A percentile compares a stretch with the other conserved stretches of the same genome.
phyloP scores from a whole-genome alignment of 345 rosid genomes.

The Aethionema arabicum region DNA sequence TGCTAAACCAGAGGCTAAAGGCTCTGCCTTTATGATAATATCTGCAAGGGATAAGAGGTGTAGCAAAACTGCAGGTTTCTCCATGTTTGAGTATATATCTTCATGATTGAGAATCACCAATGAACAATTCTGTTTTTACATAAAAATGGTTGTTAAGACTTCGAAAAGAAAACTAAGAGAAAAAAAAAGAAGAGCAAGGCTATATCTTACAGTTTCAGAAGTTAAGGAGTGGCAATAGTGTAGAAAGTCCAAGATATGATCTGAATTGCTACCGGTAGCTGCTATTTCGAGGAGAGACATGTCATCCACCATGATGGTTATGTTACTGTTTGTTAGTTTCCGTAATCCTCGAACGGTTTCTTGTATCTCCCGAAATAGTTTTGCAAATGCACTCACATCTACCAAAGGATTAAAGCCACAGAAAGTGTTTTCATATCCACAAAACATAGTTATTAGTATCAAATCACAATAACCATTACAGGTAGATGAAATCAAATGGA shows the following conservation, averaged over 20 bases:
- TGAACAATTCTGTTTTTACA: constrained; percentile 66
- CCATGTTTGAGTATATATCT: constrained; percentile 64
- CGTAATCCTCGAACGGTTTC: constrained; percentile 45
- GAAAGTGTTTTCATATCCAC: background rate
- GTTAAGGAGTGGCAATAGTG: constrained; percentile 81
- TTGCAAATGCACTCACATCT: constrained; percentile 50
- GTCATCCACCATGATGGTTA: constrained; percentile 84
- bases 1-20: constrained; percentile 91
- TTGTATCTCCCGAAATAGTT: constrained; percentile 56
- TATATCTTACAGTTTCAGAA: constrained; percentile 63
- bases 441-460: background rate
- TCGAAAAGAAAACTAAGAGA: background rate
- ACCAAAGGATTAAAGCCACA: constrained; percentile 23
- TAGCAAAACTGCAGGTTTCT: constrained; percentile 49
- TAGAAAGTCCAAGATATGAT: constrained; percentile 66
- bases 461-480: background rate
- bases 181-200: background rate
- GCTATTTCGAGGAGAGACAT: constrained; percentile 82
- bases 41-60: constrained; percentile 73
- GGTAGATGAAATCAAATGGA: constrained; percentile 1
- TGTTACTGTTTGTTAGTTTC: constrained; percentile 39
- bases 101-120: constrained; percentile 66
- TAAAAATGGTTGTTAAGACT: constrained; percentile 1
- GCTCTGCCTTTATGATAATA: constrained; percentile 72
- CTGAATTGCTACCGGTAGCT: constrained; percentile 53